phyloP scores from a whole-genome alignment of 2,329 filamentous ascomycete genomes.

The Aspergillus sp. region DNA sequence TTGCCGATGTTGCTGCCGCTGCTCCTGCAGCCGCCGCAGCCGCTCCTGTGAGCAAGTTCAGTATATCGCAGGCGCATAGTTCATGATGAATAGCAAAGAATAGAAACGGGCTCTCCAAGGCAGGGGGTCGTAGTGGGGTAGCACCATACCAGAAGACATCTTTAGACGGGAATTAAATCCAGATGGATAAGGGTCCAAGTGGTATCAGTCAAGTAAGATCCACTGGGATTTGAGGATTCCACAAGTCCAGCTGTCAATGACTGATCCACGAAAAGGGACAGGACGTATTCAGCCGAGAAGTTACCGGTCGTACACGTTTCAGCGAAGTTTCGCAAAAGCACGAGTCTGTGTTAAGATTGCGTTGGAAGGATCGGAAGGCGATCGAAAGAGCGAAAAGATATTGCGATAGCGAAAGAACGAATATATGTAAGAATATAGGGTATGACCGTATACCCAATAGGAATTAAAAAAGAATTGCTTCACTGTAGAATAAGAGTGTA shows the following conservation, averaged over 20 bases:
- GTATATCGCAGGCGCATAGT: background rate
- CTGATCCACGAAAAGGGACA: background rate
- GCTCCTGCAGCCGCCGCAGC: slow-evolving; percentile 9
- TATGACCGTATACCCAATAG: background rate
- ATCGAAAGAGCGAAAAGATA: slow-evolving; percentile 1
- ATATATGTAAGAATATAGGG: background rate
- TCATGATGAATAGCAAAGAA: background rate
- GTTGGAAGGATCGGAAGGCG: background rate
- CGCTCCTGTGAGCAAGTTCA: background rate
- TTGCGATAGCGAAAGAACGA: slow-evolving; percentile 7
- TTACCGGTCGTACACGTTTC: slow-evolving; percentile 4
- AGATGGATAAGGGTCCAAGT: background rate
- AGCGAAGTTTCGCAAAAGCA: slow-evolving; percentile 7
- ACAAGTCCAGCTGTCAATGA: background rate
- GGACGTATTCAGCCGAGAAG: slow-evolving; percentile 9
- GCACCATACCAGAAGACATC: slow-evolving; percentile 8
- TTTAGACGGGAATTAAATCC: background rate
- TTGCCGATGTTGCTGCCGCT: slow-evolving; percentile 7
- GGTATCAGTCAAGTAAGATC: background rate
- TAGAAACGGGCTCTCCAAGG: background rate
- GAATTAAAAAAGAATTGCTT: background rate
- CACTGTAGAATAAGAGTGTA: background rate
- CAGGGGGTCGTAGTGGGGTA: background rate
- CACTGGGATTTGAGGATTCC: background rate
- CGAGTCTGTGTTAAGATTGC: slow-evolving; percentile 3